Percentiles rank a stretch among this genome's conserved stretches.
phyloP scores from a whole-genome alignment of 805 yeast genomes.

The Debaryomyces maramus region DNA sequence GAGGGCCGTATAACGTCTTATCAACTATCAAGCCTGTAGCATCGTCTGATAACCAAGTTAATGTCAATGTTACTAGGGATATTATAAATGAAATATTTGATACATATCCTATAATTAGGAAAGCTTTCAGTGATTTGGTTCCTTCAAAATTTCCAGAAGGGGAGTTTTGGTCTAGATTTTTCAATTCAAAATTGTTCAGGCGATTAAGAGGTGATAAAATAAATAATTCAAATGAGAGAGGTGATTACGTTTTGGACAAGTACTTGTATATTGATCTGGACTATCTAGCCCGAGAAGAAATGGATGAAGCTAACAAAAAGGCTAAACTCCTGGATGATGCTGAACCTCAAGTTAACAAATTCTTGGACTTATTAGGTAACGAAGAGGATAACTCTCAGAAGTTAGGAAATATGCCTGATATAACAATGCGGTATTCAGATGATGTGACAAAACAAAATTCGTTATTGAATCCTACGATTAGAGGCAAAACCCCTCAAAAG shows the following conservation, averaged over 20 bases:
- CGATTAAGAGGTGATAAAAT: conserved; percentile 87
- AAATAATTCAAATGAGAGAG: conserved; percentile 65
- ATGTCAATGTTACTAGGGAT: conserved; percentile 88
- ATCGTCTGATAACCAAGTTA: conserved; percentile 87
- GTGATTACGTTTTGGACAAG: conserved; percentile 82
- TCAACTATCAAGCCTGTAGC: conserved; percentile 94
- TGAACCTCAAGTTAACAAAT: conserved; percentile 53
- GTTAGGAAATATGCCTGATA: conserved; percentile 80
- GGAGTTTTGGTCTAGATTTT: conserved; percentile 95
- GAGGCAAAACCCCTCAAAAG: conserved; percentile 10
- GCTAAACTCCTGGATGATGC: conserved; percentile 35
- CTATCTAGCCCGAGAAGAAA: conserved; percentile 38
- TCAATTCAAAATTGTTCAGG: conserved; percentile 84
- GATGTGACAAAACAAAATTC: conserved; percentile 15
- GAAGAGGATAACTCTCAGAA: conserved; percentile 74
- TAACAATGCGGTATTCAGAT: conserved; percentile 76
- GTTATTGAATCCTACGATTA: conserved; percentile 1
- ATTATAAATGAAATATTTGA: conserved; percentile 86
- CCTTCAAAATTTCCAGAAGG: conserved; percentile 81
- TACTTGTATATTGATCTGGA: conserved; percentile 74
- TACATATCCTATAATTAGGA: conserved; percentile 87
- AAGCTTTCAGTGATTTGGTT: conserved; percentile 87
- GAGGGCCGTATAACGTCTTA: conserved; percentile 91
- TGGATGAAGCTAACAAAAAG: conserved; percentile 18
- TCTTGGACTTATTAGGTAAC: conserved; percentile 79